Conservation (phyloP, 768 basidiomycete genomes). For the Boletus rubescentipes region DNA sequence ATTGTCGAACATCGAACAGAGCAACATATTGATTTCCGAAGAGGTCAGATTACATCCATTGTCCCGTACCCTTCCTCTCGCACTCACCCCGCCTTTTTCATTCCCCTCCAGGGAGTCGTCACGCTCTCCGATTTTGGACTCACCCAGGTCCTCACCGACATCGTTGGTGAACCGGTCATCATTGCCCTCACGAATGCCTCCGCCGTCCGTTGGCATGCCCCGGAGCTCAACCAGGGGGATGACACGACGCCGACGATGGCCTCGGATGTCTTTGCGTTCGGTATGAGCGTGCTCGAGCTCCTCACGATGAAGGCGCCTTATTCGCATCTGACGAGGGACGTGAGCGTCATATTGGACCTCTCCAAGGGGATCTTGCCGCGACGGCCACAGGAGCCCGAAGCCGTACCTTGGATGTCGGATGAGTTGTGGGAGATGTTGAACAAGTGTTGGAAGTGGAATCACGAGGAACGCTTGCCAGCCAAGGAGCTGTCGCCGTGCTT, state of each 20-base stretch:
- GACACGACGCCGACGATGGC: conserved; percentile 42
- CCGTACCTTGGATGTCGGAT: conserved; percentile 43
- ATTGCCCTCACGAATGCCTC: conserved; percentile 45
- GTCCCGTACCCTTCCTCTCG: too few relatives aligned
- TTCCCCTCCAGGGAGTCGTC: conserved; percentile 45
- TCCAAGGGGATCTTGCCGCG: conserved; percentile 39
- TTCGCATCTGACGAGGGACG: conserved; percentile 47
- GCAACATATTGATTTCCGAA: conserved; percentile 58
- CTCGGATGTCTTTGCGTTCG: conserved; percentile 57
- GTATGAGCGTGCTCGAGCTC: conserved; percentile 61
- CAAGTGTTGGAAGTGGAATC: conserved; percentile 45
- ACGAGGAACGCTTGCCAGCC: conserved; percentile 42
- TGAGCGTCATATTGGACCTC: conserved; percentile 49
- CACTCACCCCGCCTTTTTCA: neutral
- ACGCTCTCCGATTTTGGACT: conserved; percentile 65
- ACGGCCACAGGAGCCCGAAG: conserved; percentile 39
- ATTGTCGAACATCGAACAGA: conserved; percentile 31
- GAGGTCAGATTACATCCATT: conserved; percentile 31
- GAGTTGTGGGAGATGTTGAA: conserved; percentile 47
- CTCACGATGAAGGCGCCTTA: conserved; percentile 53
- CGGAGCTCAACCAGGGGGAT: conserved; percentile 52
- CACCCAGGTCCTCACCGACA: conserved; percentile 58
- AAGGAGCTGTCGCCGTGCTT: conserved; percentile 29
- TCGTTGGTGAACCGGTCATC: conserved; percentile 49
- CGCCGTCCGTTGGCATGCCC: conserved; percentile 60